Evolutionary conservation across 179 eudicot species (phyloP), one percentile per base, ranked within the genome.

Genomic region (Carnegiea gigantea): DNA sequence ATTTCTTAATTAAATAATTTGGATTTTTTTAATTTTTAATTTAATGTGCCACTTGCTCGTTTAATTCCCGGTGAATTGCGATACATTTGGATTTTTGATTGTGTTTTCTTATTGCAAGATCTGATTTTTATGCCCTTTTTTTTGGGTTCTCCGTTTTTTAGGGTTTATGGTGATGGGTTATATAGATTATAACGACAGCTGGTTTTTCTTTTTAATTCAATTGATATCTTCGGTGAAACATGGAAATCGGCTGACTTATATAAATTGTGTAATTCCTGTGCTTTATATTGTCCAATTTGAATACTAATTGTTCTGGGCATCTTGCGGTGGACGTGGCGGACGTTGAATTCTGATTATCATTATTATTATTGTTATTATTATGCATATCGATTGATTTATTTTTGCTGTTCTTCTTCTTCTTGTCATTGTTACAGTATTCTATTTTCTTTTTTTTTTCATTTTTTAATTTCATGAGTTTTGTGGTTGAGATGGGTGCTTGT

Each of bases 301-400:
- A 60, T 24, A 53, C 3, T 49, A 57, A 76, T 46, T 62, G 15
- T 70, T 59, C 21, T 71, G 33, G 11, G 68, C 44, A 57, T 79
- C 67, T 81, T 67, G 83, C 84, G 77, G 82, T 84, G 84, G 40
- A 80, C 83, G 77, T 79, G 86, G 74, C 76, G 83, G 81, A 80
- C 68, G 83, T 80, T 84, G 75, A 73, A 33, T 36, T 12, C 46
- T 67, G 36, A 77, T 75, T 75, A 75, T 76, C 46, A 57, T 67
- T 36, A 18, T 26, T 57, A 24, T 67, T 36, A 60, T 62, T 26
- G 23, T 26, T 59, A 26, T 57, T 21, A 60, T 64, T 28, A 28
- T 6, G 75, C 48, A 43, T 59, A 6, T 44, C 28, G 49, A 21
- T 57, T 54, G 54, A 65, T 24, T 24, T 65, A 11, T 67, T 6